Conservation (phyloP, 768 basidiomycete genomes). For the Lactarius deliciosus region DNA sequence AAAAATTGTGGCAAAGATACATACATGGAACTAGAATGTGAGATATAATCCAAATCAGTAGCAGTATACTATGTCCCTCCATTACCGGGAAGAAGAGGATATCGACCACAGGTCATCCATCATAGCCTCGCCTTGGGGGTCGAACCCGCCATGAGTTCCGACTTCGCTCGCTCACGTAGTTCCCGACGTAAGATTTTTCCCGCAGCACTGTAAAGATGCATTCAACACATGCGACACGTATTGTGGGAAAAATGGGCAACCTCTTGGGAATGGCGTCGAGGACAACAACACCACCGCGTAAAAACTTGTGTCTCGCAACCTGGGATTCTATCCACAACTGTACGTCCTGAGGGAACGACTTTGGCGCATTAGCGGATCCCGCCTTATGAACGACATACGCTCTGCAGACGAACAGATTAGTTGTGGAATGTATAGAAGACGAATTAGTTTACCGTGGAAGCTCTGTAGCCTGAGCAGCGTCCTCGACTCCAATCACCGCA, state of each 20-base stretch:
- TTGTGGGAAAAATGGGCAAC: slow-evolving; percentile 36
- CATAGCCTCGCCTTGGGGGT: slow-evolving; percentile 21
- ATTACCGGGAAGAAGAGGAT: background rate
- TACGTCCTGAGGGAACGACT: slow-evolving; percentile 50
- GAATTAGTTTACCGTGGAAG: slow-evolving; percentile 57
- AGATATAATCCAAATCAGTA: background rate
- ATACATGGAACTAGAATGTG: background rate
- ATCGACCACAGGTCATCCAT: background rate
- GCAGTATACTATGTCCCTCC: background rate
- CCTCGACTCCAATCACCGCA: slow-evolving; percentile 77
- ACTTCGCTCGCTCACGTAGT: slow-evolving; percentile 64
- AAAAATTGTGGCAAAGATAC: background rate
- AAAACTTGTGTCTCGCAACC: slow-evolving; percentile 71
- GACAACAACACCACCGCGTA: slow-evolving; percentile 71
- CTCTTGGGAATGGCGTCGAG: slow-evolving; percentile 70
- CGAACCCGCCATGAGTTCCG: slow-evolving; percentile 38
- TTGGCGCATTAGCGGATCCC: slow-evolving; percentile 40
- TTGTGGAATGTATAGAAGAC: no score
- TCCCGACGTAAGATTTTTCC: slow-evolving; percentile 87
- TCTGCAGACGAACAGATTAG: slow-evolving; percentile 35
- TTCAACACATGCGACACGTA: background rate
- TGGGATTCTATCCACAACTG: slow-evolving; percentile 64
- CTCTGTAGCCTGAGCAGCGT: slow-evolving; percentile 71
- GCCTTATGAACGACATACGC: slow-evolving; percentile 60
- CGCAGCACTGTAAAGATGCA: slow-evolving; percentile 53